Conservation (phyloP, 2,329 filamentous ascomycete genomes). For the Venturia asperata region DNA sequence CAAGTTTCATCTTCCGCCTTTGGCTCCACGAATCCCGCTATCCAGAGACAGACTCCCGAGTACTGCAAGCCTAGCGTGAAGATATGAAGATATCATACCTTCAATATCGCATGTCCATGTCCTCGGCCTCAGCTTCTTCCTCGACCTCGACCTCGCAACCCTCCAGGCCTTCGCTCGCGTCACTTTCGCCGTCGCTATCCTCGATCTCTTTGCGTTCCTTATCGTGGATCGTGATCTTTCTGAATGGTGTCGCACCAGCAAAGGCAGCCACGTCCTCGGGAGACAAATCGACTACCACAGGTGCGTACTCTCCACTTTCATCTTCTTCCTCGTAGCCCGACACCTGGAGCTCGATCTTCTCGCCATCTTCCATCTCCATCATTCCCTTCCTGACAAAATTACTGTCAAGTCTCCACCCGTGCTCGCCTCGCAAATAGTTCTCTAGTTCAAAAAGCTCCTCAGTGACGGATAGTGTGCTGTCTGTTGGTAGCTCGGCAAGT, state of each 20-base stretch:
- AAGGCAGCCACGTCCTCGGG: constrained; percentile 19
- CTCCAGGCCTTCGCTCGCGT: neutral
- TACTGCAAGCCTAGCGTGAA: no score
- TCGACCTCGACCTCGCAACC: neutral
- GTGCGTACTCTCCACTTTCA: constrained; percentile 58
- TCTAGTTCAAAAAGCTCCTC: constrained; percentile 50
- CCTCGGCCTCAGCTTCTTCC: constrained; percentile 1
- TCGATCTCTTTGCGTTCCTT: neutral
- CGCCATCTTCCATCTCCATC: constrained; percentile 56
- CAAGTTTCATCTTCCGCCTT: no score
- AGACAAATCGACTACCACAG: constrained; percentile 50
- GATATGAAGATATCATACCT: neutral
- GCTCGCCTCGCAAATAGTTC: constrained; percentile 46
- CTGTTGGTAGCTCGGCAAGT: constrained; percentile 41
- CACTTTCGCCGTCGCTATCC: constrained; percentile 3
- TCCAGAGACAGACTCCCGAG: no score
- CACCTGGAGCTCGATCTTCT: constrained; percentile 53
- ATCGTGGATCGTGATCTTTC: constrained; percentile 2
- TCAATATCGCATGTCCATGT: constrained; percentile 16
- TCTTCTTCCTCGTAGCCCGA: constrained; percentile 50
- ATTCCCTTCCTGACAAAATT: constrained; percentile 51
- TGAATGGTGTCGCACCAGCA: constrained; percentile 4
- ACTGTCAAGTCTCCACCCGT: constrained; percentile 50
- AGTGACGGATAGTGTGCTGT: constrained; percentile 35
- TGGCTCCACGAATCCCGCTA: no score